Evolutionary conservation across 2,329 filamentous ascomycete genomes (phyloP).

Genomic region (Fusarium sacchari): DNA sequence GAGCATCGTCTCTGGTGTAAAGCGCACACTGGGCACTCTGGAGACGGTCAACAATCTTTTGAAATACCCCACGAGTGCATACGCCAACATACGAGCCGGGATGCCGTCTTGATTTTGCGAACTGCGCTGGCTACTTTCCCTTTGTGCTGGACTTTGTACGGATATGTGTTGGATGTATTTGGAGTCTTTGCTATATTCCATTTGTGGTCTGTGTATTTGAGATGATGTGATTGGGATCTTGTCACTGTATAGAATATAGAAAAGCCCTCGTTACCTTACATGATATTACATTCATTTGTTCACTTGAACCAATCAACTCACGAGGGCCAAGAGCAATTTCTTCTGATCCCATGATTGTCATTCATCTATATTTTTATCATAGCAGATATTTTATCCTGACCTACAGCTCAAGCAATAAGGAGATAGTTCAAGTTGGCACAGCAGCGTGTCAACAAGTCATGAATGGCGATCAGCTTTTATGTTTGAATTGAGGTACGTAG

Average conservation of each 20-base stretch:
- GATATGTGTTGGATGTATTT: neutral
- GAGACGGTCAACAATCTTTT: constrained; percentile 64
- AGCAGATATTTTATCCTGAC: neutral
- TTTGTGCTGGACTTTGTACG: constrained; percentile 14
- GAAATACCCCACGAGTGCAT: constrained; percentile 65
- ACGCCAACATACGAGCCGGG: constrained; percentile 63
- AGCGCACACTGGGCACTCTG: constrained; percentile 57
- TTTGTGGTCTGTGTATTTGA: neutral
- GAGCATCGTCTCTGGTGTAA: constrained; percentile 69
- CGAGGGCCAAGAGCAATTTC: too few relatives aligned
- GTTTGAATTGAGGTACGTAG: neutral
- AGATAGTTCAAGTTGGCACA: neutral
- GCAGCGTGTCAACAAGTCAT: too few relatives aligned
- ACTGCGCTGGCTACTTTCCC: neutral
- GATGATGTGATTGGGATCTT: constrained; percentile 16
- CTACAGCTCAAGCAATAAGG: neutral
- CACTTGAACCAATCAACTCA: neutral
- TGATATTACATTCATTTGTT: neutral
- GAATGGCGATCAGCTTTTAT: too few relatives aligned
- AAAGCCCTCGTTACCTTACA: constrained; percentile 20
- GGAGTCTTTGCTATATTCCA: constrained; percentile 3
- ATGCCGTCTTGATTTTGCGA: constrained; percentile 39
- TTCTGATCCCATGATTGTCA: neutral
- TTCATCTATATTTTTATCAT: neutral
- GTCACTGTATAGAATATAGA: constrained; percentile 19